A percentile compares a stretch with the other conserved stretches of the same genome.
Evolutionary conservation across 495 filamentous ascomycete species (phyloP).

Genomic region (Penicillium flavigenum): DNA sequence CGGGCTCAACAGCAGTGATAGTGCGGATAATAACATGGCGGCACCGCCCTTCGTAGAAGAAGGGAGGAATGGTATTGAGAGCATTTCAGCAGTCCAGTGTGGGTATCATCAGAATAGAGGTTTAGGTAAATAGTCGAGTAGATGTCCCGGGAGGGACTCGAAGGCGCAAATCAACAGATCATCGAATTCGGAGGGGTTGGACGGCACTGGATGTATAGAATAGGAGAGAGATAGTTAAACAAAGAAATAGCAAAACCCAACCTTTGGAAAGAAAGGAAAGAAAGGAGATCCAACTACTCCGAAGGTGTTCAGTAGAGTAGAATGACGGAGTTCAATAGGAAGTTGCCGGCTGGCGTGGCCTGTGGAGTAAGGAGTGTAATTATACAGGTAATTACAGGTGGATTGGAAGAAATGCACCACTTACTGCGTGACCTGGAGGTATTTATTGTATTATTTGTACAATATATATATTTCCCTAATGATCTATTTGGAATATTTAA

Average conservation of each 20-base stretch:
- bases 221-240: constrained; percentile 17
- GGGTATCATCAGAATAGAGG: constrained; percentile 6
- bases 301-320: not conserved
- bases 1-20: constrained; percentile 29
- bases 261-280: not conserved
- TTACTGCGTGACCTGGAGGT: not conserved
- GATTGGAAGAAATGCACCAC: no score
- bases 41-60: constrained; percentile 18
- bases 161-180: constrained; percentile 18
- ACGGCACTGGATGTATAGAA: constrained; percentile 22
- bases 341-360: not conserved
- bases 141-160: constrained; percentile 20
- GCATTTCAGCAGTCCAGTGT: constrained; percentile 18
- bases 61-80: constrained; percentile 22
- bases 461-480: not conserved
- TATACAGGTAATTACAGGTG: constrained; percentile 1
- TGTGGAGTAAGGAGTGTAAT: not conserved
- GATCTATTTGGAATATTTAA: no score
- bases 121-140: not conserved
- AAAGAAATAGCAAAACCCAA: not conserved
- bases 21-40: constrained; percentile 29
- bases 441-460: not conserved
- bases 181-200: constrained; percentile 14
- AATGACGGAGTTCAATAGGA: constrained; percentile 5
- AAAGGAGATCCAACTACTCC: not conserved